Evolutionary conservation across 192 early-diverging fungal genomes (phyloP), one percentile per base, ranked within the genome.

Genomic region (Coemansia sp.): DNA sequence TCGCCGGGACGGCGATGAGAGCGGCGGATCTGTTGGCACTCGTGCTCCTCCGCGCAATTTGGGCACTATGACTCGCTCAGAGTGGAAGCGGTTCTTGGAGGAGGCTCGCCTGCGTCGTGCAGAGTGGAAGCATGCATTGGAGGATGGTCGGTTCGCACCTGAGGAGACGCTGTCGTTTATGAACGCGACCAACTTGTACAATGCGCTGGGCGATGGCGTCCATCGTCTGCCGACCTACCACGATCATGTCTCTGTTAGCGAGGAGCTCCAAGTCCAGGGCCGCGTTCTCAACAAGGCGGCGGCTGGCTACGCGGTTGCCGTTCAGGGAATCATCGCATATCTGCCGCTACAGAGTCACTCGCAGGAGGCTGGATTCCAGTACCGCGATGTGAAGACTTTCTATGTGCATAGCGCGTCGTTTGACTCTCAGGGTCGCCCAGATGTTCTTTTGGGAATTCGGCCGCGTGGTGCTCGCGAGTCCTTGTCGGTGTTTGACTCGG

Each of bases 21-120:
- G 12, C 22, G 47, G 44, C n/a, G 34, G 20, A 37, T 4, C 37
- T 15, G 53, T 34, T 20, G 18, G 10, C n/a, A 32, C 35, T 27
- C 37, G 35, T 18, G 70, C 67, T 3, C 70, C 74, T 24, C 65
- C 67, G 61, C 80, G 82, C 50, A 89, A 88, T 76, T 65, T 92
- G 16, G 78, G 76, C 10, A 24, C 62, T 40, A 86, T 93, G 88
- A 76, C 85, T 9, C 77, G 79, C 11, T 49, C 64, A 12, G 77
- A 91, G 72, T 93, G 89, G 80, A 69, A 86, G 59, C 73, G 77
- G 61, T 85, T 91, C 65, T 61, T 93, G 37, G 76, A 82, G 22
- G 61, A 86, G 39, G 85, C 85, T 1, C 62, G 68, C n/a, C 69
- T 88, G 67, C 81, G 80, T 55, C 75, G 83, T 45, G 73, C 72